These are phyloP conservation scores for Tetraselmis chui DNA, from an alignment of 139 green algal species.

Conservation along the genomic window DNA sequence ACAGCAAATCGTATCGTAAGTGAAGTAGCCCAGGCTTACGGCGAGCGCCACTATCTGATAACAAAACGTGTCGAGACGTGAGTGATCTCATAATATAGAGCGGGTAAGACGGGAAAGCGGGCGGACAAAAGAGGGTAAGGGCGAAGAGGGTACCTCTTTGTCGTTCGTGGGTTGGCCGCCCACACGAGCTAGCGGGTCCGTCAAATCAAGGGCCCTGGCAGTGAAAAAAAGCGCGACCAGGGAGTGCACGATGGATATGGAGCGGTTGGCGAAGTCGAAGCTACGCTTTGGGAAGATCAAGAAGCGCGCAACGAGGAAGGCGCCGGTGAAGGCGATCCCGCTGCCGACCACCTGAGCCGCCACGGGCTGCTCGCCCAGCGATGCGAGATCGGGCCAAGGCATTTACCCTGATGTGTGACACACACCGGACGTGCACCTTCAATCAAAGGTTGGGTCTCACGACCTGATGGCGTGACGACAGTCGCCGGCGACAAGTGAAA, in stretches of 20 bases:
- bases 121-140: too few species aligned
- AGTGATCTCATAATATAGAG: too few species aligned
- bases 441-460: too few species aligned
- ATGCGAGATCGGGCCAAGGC: too few species aligned
- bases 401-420: too few species aligned
- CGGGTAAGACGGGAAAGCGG: too few species aligned
- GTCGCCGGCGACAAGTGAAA: too few species aligned
- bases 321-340: neutral
- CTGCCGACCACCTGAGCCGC: neutral
- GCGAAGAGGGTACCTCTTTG: too few species aligned
- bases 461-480: too few species aligned
- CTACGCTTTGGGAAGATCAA: neutral
- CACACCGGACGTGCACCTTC: too few species aligned
- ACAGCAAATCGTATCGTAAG: slow-evolving; percentile 34
- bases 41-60: slow-evolving; percentile 21
- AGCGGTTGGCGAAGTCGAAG: neutral
- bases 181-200: neutral
- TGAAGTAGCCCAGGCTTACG: slow-evolving; percentile 32
- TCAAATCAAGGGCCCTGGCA: neutral
- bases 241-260: neutral
- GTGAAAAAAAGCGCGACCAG: neutral
- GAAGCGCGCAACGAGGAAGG: neutral
- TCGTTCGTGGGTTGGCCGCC: neutral
- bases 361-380: too few species aligned
- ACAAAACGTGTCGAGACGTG: neutral